Percentiles rank a stretch among this genome's conserved stretches.
phyloP scores from a whole-genome alignment of 2,329 filamentous ascomycete species.

The Claviceps paspali region DNA sequence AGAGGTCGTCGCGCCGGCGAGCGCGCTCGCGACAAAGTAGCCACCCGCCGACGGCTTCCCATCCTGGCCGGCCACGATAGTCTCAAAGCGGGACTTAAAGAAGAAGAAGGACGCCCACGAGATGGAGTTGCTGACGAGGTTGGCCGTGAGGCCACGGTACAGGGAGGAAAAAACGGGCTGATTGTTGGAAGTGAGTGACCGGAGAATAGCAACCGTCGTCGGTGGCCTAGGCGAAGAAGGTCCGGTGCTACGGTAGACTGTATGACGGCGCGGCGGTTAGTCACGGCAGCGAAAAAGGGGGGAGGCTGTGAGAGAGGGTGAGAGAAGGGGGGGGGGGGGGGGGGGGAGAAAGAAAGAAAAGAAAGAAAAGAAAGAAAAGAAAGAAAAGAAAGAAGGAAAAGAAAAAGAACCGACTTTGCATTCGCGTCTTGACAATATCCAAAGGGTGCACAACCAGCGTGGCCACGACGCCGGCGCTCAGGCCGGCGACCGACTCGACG shows the following conservation, averaged over 20 bases:
- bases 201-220: constrained; percentile 37
- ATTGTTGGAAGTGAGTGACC: constrained; percentile 32
- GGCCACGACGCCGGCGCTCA: constrained; percentile 73
- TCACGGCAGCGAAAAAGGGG: too few species aligned
- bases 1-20: constrained; percentile 58
- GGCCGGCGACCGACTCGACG: constrained; percentile 78
- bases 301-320: too few species aligned
- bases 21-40: constrained; percentile 67
- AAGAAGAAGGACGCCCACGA: constrained; percentile 93
- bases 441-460: constrained; percentile 84
- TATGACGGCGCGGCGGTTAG: neutral
- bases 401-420: constrained; percentile 53
- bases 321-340: too few species aligned
- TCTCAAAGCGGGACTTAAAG: constrained; percentile 44
- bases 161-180: constrained; percentile 47
- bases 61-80: constrained; percentile 20
- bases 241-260: constrained; percentile 35
- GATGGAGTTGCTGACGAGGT: constrained; percentile 76
- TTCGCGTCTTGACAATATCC: constrained; percentile 89
- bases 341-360: too few species aligned
- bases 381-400: neutral
- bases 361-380: too few species aligned
- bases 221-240: constrained; percentile 18
- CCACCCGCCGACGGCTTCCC: constrained; percentile 37
- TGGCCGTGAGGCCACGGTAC: constrained; percentile 81